Evolutionary conservation across 129 eudicot genomes (phyloP).

Genomic region (carrot (Daucus carota)): DH1_v3.0 NC_030384.2:48244001-48244500

Average conservation of each 20-base stretch:
- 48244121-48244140: not conserved
- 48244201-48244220: conserved; percentile 70
- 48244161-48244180: not conserved
- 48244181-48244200: conserved; percentile 68
- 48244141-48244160: not conserved
- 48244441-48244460: conserved; percentile 54
- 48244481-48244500: not conserved
- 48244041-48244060: conserved; percentile 62
- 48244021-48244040: conserved; percentile 80
- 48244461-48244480: conserved; percentile 46
- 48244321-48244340: not conserved
- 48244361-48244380: not conserved
- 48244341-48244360: not conserved
- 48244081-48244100: conserved; percentile 8
- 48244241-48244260: conserved; percentile 63
- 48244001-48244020: conserved; percentile 75
- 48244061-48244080: conserved; percentile 79
- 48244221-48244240: conserved; percentile 70
- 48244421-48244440: conserved; percentile 54
- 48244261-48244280: conserved; percentile 75
- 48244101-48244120: not conserved
- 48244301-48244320: not conserved
- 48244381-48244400: conserved; percentile 39
- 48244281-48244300: not conserved
- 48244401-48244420: conserved; percentile 50